Percentiles rank a stretch among this genome's conserved stretches.
phyloP scores from a whole-genome alignment of 306 rosid species.

The Elaeagnus macrophylla region DNA sequence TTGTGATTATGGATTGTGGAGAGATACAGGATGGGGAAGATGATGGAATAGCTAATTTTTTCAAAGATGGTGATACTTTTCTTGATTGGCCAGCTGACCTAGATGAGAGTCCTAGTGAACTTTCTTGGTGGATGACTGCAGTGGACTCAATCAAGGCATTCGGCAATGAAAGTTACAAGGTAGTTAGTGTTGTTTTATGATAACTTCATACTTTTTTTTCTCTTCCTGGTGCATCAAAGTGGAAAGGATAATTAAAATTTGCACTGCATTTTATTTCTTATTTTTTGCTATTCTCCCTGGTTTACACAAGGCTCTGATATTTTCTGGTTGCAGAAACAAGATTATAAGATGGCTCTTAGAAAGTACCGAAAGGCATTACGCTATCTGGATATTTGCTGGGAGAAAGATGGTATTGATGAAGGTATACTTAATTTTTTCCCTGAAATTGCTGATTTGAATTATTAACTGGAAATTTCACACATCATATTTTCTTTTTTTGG shows the following conservation, averaged over 20 bases:
- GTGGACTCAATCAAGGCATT: conserved; percentile 61
- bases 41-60: conserved; percentile 72
- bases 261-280: neutral
- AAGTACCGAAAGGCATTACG: conserved; percentile 79
- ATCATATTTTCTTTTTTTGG: conserved; percentile 10
- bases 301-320: neutral
- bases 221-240: neutral
- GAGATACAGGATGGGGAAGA: conserved; percentile 61
- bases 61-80: conserved; percentile 74
- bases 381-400: conserved; percentile 89
- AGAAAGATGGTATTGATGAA: conserved; percentile 80
- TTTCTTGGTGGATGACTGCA: conserved; percentile 74
- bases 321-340: conserved; percentile 52
- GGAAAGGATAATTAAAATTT: neutral
- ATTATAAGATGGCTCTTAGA: conserved; percentile 66
- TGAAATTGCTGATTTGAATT: neutral
- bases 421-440: conserved; percentile 26
- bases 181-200: conserved; percentile 8
- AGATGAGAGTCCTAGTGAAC: conserved; percentile 49
- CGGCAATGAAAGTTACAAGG: conserved; percentile 75
- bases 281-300: neutral
- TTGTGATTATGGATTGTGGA: conserved; percentile 57
- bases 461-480: no score
- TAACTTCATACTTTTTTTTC: neutral
- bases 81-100: conserved; percentile 96